Evolutionary conservation across 2,329 filamentous ascomycete species (phyloP).

Genomic region (Fusarium decemcellulare): DNA sequence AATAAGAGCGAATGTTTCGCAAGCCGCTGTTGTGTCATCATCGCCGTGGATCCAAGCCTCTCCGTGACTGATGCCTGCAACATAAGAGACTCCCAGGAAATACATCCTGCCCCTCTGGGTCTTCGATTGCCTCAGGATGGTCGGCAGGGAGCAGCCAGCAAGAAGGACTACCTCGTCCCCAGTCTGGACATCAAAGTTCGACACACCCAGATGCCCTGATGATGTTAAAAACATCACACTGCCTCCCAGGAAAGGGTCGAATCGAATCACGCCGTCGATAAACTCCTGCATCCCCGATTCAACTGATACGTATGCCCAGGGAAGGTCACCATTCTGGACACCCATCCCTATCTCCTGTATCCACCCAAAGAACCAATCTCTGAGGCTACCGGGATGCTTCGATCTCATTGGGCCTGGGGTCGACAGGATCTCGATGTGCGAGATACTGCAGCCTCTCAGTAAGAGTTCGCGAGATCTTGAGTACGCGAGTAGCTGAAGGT

Average conservation of each 20-base stretch:
- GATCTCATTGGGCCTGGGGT: constrained; percentile 13
- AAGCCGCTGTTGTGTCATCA: not conserved
- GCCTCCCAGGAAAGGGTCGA: constrained; percentile 28
- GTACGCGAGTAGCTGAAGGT: constrained; percentile 18
- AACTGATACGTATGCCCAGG: constrained; percentile 19
- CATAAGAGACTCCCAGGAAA: constrained; percentile 26
- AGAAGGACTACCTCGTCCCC: constrained; percentile 24
- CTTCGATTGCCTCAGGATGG: constrained; percentile 7
- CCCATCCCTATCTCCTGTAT: constrained; percentile 15
- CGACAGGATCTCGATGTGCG: constrained; percentile 19
- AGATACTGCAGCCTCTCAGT: constrained; percentile 12
- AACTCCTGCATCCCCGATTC: constrained; percentile 27
- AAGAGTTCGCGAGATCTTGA: constrained; percentile 14
- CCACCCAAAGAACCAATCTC: constrained; percentile 27
- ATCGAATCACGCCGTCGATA: constrained; percentile 24
- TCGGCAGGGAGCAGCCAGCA: constrained; percentile 20
- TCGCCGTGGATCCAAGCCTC: constrained; percentile 15
- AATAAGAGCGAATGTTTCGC: constrained; percentile 17
- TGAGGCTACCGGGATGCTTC: constrained; percentile 12
- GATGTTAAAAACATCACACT: constrained; percentile 24
- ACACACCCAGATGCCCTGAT: constrained; percentile 22
- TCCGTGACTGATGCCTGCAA: constrained; percentile 31
- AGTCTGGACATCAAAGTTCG: constrained; percentile 19
- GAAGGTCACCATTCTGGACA: constrained; percentile 10
- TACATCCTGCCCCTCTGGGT: constrained; percentile 11